A percentile compares a stretch with the other conserved stretches of the same genome.
phyloP scores from a whole-genome alignment of 495 filamentous ascomycete species.

The Astrothelium subdiscretum region DNA sequence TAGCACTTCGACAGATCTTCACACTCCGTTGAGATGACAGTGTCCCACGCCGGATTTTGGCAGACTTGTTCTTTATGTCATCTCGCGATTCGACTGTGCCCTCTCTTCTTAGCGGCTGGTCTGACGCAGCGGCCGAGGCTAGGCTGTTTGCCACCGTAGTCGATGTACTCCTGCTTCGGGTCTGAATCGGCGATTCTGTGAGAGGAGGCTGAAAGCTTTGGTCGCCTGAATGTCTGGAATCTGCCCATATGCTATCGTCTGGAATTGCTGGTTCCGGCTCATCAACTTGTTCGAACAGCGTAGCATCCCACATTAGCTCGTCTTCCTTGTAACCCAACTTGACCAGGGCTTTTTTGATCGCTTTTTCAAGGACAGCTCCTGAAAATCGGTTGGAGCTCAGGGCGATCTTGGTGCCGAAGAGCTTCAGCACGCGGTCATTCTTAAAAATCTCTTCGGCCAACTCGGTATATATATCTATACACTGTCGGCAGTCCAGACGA shows the following conservation, averaged over 20 bases:
- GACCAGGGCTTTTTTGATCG: constrained; percentile 20
- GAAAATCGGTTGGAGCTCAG: constrained; percentile 20
- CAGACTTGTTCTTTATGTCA: not conserved
- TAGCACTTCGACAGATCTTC: not conserved
- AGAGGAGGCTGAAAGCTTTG: constrained; percentile 6
- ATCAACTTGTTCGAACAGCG: constrained; percentile 21
- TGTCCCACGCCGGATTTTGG: not conserved
- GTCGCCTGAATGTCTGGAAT: not conserved
- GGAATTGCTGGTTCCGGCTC: constrained; percentile 12
- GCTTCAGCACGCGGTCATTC: constrained; percentile 23
- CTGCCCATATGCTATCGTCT: constrained; percentile 19
- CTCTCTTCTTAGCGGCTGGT: not conserved
- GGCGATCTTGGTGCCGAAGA: constrained; percentile 23
- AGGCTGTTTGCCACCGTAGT: not conserved
- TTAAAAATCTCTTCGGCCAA: constrained; percentile 23
- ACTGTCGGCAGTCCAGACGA: constrained; percentile 1
- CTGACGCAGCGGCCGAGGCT: not conserved
- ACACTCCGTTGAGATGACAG: not conserved
- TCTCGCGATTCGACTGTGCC: not conserved
- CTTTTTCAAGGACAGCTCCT: constrained; percentile 18
- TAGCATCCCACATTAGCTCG: constrained; percentile 26
- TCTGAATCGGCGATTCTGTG: constrained; percentile 10
- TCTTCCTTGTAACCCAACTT: constrained; percentile 22
- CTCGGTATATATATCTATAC: constrained; percentile 8
- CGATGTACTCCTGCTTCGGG: not conserved